These are phyloP conservation scores for Candida sp. DNA, from an alignment of 1,139 yeast species.

Conservation along the genomic window DNA sequence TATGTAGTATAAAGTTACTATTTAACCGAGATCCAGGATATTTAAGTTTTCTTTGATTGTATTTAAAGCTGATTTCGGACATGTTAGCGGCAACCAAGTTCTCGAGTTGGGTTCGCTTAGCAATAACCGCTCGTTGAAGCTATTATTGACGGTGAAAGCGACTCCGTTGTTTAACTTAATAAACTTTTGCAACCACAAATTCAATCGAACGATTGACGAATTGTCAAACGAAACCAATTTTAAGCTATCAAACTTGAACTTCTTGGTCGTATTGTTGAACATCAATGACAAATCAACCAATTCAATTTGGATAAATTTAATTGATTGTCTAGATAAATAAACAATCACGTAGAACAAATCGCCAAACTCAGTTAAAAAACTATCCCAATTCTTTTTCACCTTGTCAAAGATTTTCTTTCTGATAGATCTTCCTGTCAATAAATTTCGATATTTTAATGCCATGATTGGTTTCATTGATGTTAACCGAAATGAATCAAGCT, in stretches of 20 bases:
- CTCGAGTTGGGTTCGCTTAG: background rate
- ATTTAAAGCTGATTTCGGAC: background rate
- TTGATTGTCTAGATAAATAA: background rate
- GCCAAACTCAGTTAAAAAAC: background rate
- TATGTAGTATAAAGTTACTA: no score
- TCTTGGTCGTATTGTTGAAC: constrained; percentile 5
- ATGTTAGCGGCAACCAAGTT: background rate
- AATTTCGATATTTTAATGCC: background rate
- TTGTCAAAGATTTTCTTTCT: background rate
- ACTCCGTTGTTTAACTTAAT: constrained; percentile 5
- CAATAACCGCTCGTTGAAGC: background rate
- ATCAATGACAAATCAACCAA: constrained; percentile 15
- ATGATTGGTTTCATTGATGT: background rate
- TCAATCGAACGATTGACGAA: constrained; percentile 11
- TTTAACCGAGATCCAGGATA: background rate
- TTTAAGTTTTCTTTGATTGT: background rate
- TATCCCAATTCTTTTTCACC: background rate
- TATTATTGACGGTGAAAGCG: background rate
- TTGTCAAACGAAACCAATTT: constrained; percentile 18
- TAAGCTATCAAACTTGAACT: constrained; percentile 11
- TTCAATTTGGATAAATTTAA: constrained; percentile 12
- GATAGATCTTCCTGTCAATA: background rate
- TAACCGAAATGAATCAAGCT: background rate
- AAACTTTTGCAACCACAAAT: constrained; percentile 13
- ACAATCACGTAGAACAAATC: background rate